phyloP scores from a whole-genome alignment of 2,329 filamentous ascomycete species.

The Alternaria sp. region DNA sequence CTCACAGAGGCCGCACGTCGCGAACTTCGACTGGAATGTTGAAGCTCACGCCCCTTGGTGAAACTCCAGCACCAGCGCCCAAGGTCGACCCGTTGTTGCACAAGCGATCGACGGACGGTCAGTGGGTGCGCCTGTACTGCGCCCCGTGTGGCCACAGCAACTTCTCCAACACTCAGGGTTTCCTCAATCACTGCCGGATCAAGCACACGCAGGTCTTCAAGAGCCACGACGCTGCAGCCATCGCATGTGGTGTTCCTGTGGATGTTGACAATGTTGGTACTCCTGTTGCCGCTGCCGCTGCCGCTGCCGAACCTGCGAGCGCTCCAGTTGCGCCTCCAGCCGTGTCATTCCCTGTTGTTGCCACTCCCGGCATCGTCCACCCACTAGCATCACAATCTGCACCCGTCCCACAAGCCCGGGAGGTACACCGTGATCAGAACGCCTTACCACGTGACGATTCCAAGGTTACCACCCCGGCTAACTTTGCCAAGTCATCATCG shows the following conservation, averaged over 20 bases:
- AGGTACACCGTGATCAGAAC: constrained; percentile 40
- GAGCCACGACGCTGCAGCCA: constrained; percentile 91
- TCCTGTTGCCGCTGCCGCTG: constrained; percentile 42
- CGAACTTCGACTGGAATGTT: constrained; percentile 62
- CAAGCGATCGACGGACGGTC: constrained; percentile 80
- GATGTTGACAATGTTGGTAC: constrained; percentile 66
- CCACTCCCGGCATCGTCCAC: constrained; percentile 44
- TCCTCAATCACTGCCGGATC: constrained; percentile 98
- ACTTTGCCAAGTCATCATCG: constrained; percentile 48
- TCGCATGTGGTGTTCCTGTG: constrained; percentile 83
- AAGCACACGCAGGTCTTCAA: constrained; percentile 93
- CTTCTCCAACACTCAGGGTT: constrained; percentile 97
- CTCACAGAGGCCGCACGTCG: constrained; percentile 62
- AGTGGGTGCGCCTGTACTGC: constrained; percentile 89
- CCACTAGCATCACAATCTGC: constrained; percentile 39
- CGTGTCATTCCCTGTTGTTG: constrained; percentile 35
- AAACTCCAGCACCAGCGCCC: constrained; percentile 55
- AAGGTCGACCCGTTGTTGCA: constrained; percentile 83
- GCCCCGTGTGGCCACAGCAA: constrained; percentile 84
- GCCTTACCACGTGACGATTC: constrained; percentile 22
- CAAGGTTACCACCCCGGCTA: constrained; percentile 19
- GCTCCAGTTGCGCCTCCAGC: constrained; percentile 36
- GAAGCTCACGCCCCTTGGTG: constrained; percentile 51
- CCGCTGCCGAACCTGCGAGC: constrained; percentile 39
- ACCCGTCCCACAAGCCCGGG: constrained; percentile 35